Evolutionary conservation across 1,284 basidiomycete species (phyloP).

Genomic region (Pyrrhoderma lamaoense): DNA sequence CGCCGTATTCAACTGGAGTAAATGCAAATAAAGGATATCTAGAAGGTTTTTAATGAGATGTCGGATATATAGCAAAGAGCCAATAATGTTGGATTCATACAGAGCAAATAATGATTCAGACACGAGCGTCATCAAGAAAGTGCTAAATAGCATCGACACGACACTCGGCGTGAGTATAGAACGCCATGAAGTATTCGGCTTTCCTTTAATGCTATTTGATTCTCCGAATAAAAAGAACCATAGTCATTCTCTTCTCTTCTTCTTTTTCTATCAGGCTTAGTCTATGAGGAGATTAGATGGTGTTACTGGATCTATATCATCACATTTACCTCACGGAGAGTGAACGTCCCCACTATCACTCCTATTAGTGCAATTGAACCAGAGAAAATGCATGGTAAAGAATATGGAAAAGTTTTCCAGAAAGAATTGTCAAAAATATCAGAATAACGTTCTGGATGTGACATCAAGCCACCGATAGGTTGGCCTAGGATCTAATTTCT

Average conservation of each 20-base stretch:
- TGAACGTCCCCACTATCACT: constrained; percentile 18
- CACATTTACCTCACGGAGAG: constrained; percentile 20
- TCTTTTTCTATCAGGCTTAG: too few species aligned
- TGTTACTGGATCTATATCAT: too few species aligned
- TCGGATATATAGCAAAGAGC: not conserved
- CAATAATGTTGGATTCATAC: not conserved
- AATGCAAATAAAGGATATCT: constrained; percentile 23
- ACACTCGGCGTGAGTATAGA: constrained; percentile 16
- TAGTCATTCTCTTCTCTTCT: too few species aligned
- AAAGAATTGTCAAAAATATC: constrained; percentile 20
- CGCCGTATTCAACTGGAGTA: constrained; percentile 23
- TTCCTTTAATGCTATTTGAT: too few species aligned
- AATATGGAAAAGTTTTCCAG: constrained; percentile 22
- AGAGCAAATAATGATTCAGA: constrained; percentile 18
- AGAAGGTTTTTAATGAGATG: not conserved
- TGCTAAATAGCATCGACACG: constrained; percentile 14
- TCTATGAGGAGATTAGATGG: too few species aligned
- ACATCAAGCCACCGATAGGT: constrained; percentile 22
- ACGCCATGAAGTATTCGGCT: constrained; percentile 8
- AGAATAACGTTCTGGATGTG: constrained; percentile 21
- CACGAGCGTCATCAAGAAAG: constrained; percentile 16
- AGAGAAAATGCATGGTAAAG: constrained; percentile 22
- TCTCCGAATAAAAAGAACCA: too few species aligned
- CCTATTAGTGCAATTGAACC: constrained; percentile 19
- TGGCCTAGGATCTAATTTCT: constrained; percentile 20